phyloP scores from a whole-genome alignment of 2,329 filamentous ascomycete species.

The Talaromyces sp. region DNA sequence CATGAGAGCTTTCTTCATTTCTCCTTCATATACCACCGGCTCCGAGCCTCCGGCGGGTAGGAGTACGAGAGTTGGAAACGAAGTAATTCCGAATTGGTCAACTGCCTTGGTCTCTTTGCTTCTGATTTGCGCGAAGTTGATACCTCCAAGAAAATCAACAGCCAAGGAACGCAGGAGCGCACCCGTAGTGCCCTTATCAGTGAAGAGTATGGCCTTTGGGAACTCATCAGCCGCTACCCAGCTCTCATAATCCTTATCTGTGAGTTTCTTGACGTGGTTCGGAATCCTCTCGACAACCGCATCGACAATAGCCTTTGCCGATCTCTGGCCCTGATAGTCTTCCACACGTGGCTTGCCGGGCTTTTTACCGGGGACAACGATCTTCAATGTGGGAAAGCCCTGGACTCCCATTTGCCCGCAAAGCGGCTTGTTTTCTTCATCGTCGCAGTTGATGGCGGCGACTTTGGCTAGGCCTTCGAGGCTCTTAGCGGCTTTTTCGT shows the following conservation, averaged over 20 bases:
- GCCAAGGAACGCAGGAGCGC: slow-evolving; percentile 78
- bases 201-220: slow-evolving; percentile 87
- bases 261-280: slow-evolving; percentile 80
- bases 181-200: slow-evolving; percentile 85
- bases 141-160: slow-evolving; percentile 80
- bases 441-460: slow-evolving; percentile 91
- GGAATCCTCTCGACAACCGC: slow-evolving; percentile 82
- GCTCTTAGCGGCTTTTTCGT: slow-evolving; percentile 87
- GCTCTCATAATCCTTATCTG: slow-evolving; percentile 71
- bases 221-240: slow-evolving; percentile 68
- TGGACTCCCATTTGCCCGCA: slow-evolving; percentile 83
- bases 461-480: slow-evolving; percentile 92
- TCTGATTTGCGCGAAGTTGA: slow-evolving; percentile 77
- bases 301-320: slow-evolving; percentile 82
- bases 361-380: slow-evolving; percentile 81
- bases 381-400: slow-evolving; percentile 95
- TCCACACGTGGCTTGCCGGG: slow-evolving; percentile 75
- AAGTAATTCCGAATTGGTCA: slow-evolving; percentile 69
- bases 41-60: slow-evolving; percentile 66
- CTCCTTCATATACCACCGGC: slow-evolving; percentile 71
- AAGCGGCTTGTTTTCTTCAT: slow-evolving; percentile 83
- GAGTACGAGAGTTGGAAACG: slow-evolving; percentile 77
- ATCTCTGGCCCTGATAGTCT: slow-evolving; percentile 82
- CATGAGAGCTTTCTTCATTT: slow-evolving; percentile 80
- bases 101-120: slow-evolving; percentile 72